Percentiles rank a stretch among this genome's conserved stretches.
These are phyloP conservation scores for Phellopilus nigrolimitatus DNA, from an alignment of 1,284 basidiomycete genomes.

Conservation along the genomic window DNA sequence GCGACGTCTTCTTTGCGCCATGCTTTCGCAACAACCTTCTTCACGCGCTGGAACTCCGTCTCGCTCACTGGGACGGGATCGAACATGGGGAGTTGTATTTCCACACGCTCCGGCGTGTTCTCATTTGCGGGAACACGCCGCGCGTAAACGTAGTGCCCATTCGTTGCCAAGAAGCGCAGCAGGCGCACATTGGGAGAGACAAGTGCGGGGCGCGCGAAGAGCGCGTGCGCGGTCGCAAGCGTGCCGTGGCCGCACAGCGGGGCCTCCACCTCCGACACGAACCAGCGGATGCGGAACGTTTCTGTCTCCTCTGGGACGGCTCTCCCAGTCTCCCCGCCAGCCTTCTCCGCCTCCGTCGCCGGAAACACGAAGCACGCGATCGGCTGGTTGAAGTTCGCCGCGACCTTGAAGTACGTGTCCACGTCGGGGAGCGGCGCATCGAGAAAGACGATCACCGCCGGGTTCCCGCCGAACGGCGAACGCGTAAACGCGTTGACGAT, in stretches of 20 bases:
- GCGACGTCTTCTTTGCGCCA: slow-evolving; percentile 33
- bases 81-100: slow-evolving; percentile 39
- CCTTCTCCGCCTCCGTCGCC: slow-evolving; percentile 19
- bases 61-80: slow-evolving; percentile 27
- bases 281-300: slow-evolving; percentile 38
- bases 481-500: slow-evolving; percentile 47
- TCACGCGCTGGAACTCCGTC: slow-evolving; percentile 30
- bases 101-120: slow-evolving; percentile 32
- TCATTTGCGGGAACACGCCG: slow-evolving; percentile 10
- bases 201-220: slow-evolving; percentile 33
- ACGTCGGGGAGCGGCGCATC: slow-evolving; percentile 25
- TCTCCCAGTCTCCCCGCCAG: too few relatives aligned
- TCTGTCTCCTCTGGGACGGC: too few relatives aligned
- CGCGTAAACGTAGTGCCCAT: slow-evolving; percentile 22
- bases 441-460: slow-evolving; percentile 45
- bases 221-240: slow-evolving; percentile 38
- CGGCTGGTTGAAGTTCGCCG: slow-evolving; percentile 43
- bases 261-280: slow-evolving; percentile 32
- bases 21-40: slow-evolving; percentile 31
- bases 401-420: slow-evolving; percentile 33
- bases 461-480: slow-evolving; percentile 43
- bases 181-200: slow-evolving; percentile 27
- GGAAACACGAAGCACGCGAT: slow-evolving; percentile 40
- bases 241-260: slow-evolving; percentile 49
- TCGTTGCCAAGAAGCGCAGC: slow-evolving; percentile 34